Conservation (phyloP, 257 asterid genomes). For the Solanum ahanhuiri region DNA sequence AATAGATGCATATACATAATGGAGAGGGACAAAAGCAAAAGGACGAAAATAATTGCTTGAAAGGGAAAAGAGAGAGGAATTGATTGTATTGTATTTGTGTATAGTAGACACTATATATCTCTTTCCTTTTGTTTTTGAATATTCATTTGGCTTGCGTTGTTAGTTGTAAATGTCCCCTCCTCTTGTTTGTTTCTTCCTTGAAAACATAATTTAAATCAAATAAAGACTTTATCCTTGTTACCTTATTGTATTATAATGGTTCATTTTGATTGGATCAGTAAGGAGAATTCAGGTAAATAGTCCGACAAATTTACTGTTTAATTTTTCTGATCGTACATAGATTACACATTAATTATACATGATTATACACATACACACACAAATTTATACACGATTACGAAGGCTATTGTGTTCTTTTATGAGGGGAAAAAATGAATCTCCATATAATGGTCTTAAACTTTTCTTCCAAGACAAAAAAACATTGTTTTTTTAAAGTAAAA, state of each 20-base stretch:
- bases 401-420: not conserved
- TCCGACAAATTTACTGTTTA: not conserved
- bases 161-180: not conserved
- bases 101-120: not conserved
- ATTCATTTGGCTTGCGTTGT: not conserved
- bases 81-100: not conserved
- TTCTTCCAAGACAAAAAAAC: too few species aligned
- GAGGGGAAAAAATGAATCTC: not conserved
- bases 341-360: not conserved
- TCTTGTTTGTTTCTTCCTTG: not conserved
- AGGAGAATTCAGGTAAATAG: not conserved
- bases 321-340: not conserved
- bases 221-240: not conserved
- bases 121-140: not conserved
- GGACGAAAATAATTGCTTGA: conserved; percentile 2
- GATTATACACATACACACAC: too few species aligned
- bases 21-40: not conserved
- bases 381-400: too few species aligned
- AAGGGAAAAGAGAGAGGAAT: not conserved
- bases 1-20: not conserved
- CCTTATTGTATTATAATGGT: not conserved
- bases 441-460: not conserved
- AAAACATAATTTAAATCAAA: not conserved
- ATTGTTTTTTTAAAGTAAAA: not conserved
- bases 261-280: not conserved